A percentile compares a stretch with the other conserved stretches of the same genome.
Conservation (phyloP, 2,329 filamentous ascomycete genomes). For the Colletotrichum lindemuthianum region DNA sequence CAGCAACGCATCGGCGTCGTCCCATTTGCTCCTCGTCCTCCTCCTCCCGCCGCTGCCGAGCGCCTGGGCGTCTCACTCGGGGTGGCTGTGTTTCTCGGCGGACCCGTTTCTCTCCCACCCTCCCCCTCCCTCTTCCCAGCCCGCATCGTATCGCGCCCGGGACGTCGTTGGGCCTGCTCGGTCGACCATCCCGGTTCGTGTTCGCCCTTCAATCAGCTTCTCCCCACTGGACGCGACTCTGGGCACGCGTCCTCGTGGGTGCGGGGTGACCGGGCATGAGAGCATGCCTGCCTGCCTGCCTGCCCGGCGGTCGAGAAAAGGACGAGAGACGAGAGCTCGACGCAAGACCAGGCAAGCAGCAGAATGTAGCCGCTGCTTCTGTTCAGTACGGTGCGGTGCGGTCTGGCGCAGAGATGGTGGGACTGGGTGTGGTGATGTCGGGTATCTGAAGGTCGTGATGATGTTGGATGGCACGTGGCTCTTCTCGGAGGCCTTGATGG, state of each 20-base stretch:
- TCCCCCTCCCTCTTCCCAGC: no score
- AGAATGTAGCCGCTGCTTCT: no score
- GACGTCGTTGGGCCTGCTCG: conserved; percentile 1
- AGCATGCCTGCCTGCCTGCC: no score
- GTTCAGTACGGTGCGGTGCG: background rate
- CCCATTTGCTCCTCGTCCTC: background rate
- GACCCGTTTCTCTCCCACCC: conserved; percentile 28
- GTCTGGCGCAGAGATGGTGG: conserved; percentile 15
- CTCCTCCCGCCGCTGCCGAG: conserved; percentile 22
- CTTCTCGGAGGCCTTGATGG: conserved; percentile 4
- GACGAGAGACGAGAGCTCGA: no score
- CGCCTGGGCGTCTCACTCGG: conserved; percentile 34
- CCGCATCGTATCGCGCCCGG: conserved; percentile 26
- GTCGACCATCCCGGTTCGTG: conserved; percentile 21
- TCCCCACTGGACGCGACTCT: conserved; percentile 18
- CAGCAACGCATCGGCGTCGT: background rate
- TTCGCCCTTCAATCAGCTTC: conserved; percentile 25
- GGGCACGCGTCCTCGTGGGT: conserved; percentile 20
- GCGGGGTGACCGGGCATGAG: background rate
- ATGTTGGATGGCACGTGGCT: conserved; percentile 4
- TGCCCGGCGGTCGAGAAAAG: no score
- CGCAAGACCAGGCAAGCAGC: background rate
- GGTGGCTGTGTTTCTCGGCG: conserved; percentile 35
- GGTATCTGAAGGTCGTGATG: conserved; percentile 13
- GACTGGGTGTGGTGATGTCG: conserved; percentile 10